A percentile compares a stretch with the other conserved stretches of the same genome.
These are phyloP conservation scores for Isatis lusitanica DNA, from an alignment of 441 rosid species.

Conservation along the genomic window DNA sequence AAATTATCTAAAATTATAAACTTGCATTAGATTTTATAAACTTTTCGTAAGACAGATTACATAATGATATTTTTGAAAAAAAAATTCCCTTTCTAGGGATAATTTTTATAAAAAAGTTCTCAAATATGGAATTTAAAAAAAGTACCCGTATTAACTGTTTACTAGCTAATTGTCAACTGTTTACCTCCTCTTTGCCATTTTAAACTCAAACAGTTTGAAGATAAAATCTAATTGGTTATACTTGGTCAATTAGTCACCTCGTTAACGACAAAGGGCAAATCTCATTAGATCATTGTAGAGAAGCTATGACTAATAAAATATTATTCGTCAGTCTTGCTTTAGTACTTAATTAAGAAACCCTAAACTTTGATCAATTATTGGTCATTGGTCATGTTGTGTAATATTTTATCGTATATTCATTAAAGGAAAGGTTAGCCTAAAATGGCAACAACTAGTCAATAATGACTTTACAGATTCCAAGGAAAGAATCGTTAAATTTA, in stretches of 20 bases:
- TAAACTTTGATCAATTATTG: conserved; percentile 24
- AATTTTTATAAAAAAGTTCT: no score
- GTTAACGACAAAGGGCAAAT: not conserved
- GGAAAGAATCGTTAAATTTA: not conserved
- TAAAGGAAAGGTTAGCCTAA: conserved; percentile 26
- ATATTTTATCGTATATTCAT: conserved; percentile 8
- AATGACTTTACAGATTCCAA: conserved; percentile 1
- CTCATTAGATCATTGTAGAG: not conserved
- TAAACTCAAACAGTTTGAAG: not conserved
- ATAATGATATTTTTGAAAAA: no score
- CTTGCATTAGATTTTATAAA: no score
- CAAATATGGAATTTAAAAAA: no score
- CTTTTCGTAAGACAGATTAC: no score
- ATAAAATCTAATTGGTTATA: not conserved
- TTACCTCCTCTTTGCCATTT: no score
- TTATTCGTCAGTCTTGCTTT: not conserved
- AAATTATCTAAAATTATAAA: no score
- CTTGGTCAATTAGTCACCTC: not conserved
- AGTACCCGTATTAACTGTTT: no score
- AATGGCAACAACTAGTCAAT: conserved; percentile 14
- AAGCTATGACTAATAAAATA: not conserved
- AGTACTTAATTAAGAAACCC: not conserved
- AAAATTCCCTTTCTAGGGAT: no score
- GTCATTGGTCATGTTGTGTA: conserved; percentile 25
- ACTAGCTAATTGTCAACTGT: no score